A percentile compares a stretch with the other conserved stretches of the same genome.
phyloP scores from a whole-genome alignment of 306 rosid species.

The Ammopiptanthus mongolicus region DNA sequence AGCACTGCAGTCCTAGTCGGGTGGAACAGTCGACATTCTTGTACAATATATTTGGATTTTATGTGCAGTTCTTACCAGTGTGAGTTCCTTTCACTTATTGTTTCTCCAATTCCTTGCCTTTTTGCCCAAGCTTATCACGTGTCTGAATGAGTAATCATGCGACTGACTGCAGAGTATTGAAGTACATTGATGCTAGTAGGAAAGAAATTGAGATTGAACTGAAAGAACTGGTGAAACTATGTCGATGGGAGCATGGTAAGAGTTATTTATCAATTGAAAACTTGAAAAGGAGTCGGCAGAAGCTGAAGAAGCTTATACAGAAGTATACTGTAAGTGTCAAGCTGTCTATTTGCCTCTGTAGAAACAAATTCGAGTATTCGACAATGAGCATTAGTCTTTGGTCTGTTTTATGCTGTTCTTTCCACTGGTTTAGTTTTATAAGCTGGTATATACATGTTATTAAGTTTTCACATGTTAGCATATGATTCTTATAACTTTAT shows the following conservation, averaged over 20 bases:
- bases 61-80: conserved; percentile 80
- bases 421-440: background rate
- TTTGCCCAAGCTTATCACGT: background rate
- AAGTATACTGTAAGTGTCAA: conserved; percentile 66
- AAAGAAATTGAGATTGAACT: conserved; percentile 55
- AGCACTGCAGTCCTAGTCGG: conserved; percentile 42
- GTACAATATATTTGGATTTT: conserved; percentile 80
- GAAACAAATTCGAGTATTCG: background rate
- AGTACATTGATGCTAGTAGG: conserved; percentile 51
- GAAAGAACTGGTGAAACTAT: conserved; percentile 54
- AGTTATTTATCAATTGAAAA: conserved; percentile 49
- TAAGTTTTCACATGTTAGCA: background rate
- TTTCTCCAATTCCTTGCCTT: background rate
- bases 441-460: background rate
- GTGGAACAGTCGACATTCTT: conserved; percentile 42
- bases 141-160: conserved; percentile 3
- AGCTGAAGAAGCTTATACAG: conserved; percentile 74
- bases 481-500: background rate
- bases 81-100: conserved; percentile 36
- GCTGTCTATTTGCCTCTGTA: background rate
- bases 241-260: conserved; percentile 67
- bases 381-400: background rate
- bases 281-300: conserved; percentile 61
- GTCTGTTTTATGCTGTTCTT: background rate
- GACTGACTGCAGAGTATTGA: conserved; percentile 46